Evolutionary conservation across 192 early-diverging fungal species (phyloP), one percentile per base, ranked within the genome.

Genomic region (Thoreauomyces humboldtii): DNA sequence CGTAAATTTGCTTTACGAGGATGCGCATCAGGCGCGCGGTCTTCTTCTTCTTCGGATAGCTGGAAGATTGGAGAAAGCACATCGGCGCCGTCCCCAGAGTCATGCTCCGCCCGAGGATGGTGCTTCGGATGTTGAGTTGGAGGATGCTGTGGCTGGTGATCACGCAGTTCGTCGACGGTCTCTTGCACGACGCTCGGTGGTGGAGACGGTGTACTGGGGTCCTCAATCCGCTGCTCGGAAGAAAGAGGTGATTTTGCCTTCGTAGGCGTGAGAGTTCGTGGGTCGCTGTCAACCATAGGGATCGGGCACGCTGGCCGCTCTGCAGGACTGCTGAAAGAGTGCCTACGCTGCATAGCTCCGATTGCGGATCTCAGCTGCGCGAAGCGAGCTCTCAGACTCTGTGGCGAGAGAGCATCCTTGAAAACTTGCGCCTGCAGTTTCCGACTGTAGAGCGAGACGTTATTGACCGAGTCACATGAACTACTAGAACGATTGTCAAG

Each of bases 381-480:
- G 27, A 91, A 83, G 14, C 92, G 79, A 32, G 88, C 83, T 42
- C 85, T 81, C 19, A 98, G 66, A 21, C 91, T 87, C 58, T 88
- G 78, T 0, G 94, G 96, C 21, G 92, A 92, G 57, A 98, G 81
- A 0, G 93, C 94, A 38, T 98, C 96, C 36, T 83, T 83, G 50
- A 96, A 81, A 7, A 96, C 90, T 64, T 95, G 86, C 72, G 93
- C 89, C 69, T 92, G 92, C 63, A 93, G 80, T 47, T 83, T 74
- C 64, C 80, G 72, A 77, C 91, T 91, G 74, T 66, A 86, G n/a
- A n/a, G n/a, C 24, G 45, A 36, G 19, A 9, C 35, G 59, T 77
- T 79, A 24, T 74, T 81, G 25, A 57, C 35, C 19, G 61, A 38
- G 5, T 67, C 61, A n/a, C n/a, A n/a, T n/a, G n/a, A n/a, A n/a